Conservation (phyloP, 179 eudicot genomes). For the Amaranthus tricolor region DNA sequence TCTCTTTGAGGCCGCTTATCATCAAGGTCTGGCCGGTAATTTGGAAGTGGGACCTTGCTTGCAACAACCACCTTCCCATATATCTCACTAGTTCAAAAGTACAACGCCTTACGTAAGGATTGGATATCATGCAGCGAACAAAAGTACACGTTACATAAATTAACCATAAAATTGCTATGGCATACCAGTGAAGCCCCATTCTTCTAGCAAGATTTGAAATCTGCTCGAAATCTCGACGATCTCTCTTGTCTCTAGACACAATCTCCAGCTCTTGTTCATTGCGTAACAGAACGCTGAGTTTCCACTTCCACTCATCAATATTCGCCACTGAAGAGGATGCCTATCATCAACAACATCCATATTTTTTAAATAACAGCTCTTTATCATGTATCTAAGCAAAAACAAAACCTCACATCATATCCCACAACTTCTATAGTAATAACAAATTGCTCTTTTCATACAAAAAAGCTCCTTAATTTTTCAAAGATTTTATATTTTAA, state of each 20-base stretch:
- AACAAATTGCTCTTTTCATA: too few relatives aligned
- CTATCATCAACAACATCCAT: slow-evolving; percentile 33
- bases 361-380: neutral
- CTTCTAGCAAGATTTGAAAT: slow-evolving; percentile 87
- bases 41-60: slow-evolving; percentile 97
- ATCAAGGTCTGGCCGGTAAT: slow-evolving; percentile 97
- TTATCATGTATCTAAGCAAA: neutral
- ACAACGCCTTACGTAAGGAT: slow-evolving; percentile 3
- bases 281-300: slow-evolving; percentile 76
- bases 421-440: too few relatives aligned
- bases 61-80: slow-evolving; percentile 96
- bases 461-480: too few relatives aligned
- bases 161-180: slow-evolving; percentile 8
- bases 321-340: slow-evolving; percentile 96
- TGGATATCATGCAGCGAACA: slow-evolving; percentile 13
- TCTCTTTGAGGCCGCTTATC: slow-evolving; percentile 99
- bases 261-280: slow-evolving; percentile 83
- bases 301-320: slow-evolving; percentile 99
- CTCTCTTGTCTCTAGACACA: slow-evolving; percentile 84
- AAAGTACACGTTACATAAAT: neutral
- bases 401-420: neutral
- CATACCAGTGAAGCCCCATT: slow-evolving; percentile 92
- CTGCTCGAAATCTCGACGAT: slow-evolving; percentile 88
- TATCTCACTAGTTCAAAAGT: slow-evolving; percentile 49
- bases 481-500: too few relatives aligned